phyloP scores from a whole-genome alignment of 176 grass and related monocot species.

The Triticum urartu region DNA sequence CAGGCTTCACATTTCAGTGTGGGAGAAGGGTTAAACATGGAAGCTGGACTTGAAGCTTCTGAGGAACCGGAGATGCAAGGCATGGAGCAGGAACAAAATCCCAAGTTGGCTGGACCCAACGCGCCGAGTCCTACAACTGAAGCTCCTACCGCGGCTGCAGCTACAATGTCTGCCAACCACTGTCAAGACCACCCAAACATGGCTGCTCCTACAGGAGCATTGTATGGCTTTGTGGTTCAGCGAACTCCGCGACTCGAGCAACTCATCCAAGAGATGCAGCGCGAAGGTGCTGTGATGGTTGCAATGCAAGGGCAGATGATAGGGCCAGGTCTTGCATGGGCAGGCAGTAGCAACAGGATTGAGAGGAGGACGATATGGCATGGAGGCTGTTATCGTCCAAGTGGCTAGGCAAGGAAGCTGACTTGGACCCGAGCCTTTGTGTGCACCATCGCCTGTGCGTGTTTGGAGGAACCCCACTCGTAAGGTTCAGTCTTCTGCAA shows the following conservation, averaged over 20 bases:
- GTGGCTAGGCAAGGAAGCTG: too few relatives aligned
- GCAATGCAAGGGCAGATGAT: constrained; percentile 12
- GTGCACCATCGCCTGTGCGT: too few relatives aligned
- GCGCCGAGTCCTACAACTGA: not conserved
- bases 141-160: not conserved
- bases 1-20: not conserved
- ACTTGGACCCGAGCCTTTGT: too few relatives aligned
- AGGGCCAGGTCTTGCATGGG: not conserved
- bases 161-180: not conserved
- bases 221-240: constrained; percentile 9
- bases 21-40: not conserved
- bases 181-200: not conserved
- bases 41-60: not conserved
- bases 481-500: too few relatives aligned
- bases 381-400: too few relatives aligned
- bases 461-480: too few relatives aligned
- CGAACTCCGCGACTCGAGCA: constrained; percentile 4
- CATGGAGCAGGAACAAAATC: not conserved
- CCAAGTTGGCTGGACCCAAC: not conserved
- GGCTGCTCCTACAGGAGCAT: not conserved
- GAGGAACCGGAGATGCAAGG: not conserved
- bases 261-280: constrained; percentile 25
- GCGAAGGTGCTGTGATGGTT: constrained; percentile 13
- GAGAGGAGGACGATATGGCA: not conserved
- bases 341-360: not conserved